Evolutionary conservation across 1,284 basidiomycete genomes (phyloP), one percentile per base, ranked within the genome.

Genomic region (Cutaneotrichosporon cavernicola): DNA sequence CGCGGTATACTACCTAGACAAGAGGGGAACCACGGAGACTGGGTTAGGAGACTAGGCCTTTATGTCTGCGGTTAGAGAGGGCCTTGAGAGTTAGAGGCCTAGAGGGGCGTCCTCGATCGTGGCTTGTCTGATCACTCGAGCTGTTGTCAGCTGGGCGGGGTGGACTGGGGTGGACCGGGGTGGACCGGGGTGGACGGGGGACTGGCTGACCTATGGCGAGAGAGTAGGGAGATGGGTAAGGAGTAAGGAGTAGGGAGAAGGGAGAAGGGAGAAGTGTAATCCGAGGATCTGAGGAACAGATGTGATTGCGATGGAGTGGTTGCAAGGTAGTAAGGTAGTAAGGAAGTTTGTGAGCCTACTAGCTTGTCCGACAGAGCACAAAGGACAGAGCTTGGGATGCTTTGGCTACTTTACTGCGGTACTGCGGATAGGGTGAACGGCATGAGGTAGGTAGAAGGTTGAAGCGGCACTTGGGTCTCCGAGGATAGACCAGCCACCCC

Each of bases 1-100:
- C 43, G 43, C 43, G 43, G 43, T 46, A 46, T 46, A 46, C 18
- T 46, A 46, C 34, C 18, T 46, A n/a, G 43, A 46, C 43, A n/a
- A 46, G 43, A 46, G 16, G 18, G n/a, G 18, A 46, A 46, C 43
- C 43, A 18, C 16, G 43, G 43, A 9, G 40, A 2, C 40, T 13
- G 16, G 40, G 40, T 43, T 43, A 43, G 40, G 14, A 13, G 11
- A 13, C 14, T 26, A 2, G 40, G 40, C 11, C 14, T 43, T 43
- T 43, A 46, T 18, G 43, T 11, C 38, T 40, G 38, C 5, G 38
- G 38, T 40, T 14, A 40, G 36, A 40, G 36, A 36, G 38, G 26
- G 34, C 34, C 34, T 8, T 8, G 7, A 36, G 34, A 36, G 34
- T 5, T 36, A 13, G 34, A 36, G 34, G 34, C 8, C 34, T 36